Percentiles rank a stretch among this genome's conserved stretches.
phyloP scores from a whole-genome alignment of 495 filamentous ascomycete genomes.

The Penicillium salamii region DNA sequence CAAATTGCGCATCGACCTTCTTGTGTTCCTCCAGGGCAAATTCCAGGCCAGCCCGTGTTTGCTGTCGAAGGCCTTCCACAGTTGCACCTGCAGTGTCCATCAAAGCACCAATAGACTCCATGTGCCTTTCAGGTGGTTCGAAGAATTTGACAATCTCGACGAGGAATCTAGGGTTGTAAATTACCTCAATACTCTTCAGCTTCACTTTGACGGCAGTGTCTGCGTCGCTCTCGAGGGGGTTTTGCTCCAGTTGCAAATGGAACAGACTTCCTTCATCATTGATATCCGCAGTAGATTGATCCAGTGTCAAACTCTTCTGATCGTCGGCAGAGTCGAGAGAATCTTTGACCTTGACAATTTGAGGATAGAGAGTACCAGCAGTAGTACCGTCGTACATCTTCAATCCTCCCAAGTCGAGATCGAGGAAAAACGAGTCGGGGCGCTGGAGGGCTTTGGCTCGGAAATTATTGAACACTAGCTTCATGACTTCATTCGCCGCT shows the following conservation, averaged over 20 bases:
- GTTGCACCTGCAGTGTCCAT: conserved; percentile 94
- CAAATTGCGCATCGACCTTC: conserved; percentile 92
- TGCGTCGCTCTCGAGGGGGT: conserved; percentile 87
- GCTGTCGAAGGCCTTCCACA: conserved; percentile 88
- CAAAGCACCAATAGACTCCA: conserved; percentile 94
- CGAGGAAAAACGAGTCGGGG: conserved; percentile 82
- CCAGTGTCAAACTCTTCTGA: conserved; percentile 23
- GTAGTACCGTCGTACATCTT: conserved; percentile 96
- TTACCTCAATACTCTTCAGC: conserved; percentile 91
- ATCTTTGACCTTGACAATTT: conserved; percentile 94
- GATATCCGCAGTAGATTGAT: conserved; percentile 40
- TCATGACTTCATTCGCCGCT: conserved; percentile 72
- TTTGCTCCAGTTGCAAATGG: conserved; percentile 86
- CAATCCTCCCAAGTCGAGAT: conserved; percentile 87
- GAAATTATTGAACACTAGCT: conserved; percentile 90
- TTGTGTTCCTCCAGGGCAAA: conserved; percentile 97
- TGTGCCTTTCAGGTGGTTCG: conserved; percentile 90
- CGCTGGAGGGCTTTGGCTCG: conserved; percentile 82
- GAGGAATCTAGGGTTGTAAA: conserved; percentile 92
- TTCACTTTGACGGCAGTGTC: conserved; percentile 88
- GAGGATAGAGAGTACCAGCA: conserved; percentile 79
- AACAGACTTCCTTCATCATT: conserved; percentile 79
- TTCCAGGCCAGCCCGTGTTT: conserved; percentile 91
- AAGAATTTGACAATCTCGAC: conserved; percentile 91
- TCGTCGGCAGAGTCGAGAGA: conserved; percentile 52